Evolutionary conservation across 2,329 filamentous ascomycete genomes (phyloP), one percentile per base, ranked within the genome.

Genomic region (Talaromyces albobiverticillius): DNA sequence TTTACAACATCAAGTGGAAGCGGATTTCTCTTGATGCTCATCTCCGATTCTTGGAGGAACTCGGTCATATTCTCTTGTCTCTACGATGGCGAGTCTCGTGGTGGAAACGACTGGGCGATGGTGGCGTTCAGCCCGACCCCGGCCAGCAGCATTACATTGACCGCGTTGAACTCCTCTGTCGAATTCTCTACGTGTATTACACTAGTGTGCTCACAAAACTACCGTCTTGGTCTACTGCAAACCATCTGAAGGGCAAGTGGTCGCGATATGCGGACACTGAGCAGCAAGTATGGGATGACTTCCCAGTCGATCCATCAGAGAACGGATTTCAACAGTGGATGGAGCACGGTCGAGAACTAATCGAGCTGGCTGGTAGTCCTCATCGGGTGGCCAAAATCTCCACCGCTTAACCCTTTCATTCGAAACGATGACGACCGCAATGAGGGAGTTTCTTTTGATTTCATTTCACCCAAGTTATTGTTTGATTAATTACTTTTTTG

Each of bases 181-280:
- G 71, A 42, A 72, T 76, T 40, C 66, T 77, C 7, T 77, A 77
- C 54, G 74, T 76, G 41, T 77, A 76, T 61, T 77, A 75, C 57
- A 76, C 72, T 20, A 72, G 68, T 48, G 70, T 75, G 2, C 60
- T 71, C 32, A 70, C 72, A 14, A 75, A 75, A 55, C 59, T 76
- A 14, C 71, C 69, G 0, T 69, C 72, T 0, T 75, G 72, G 70
- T 69, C 64, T 3, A 62, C 60, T 2, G 56, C 66, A 4, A 66
- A 70, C 50, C 67, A 68, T 13, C 67, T 71, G 22, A 71, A 73
- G 56, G 73, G 71, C 5, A 63, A 70, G 9, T 72, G 66, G 66
- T 75, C 71, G 9, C 67, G 63, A 4, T 76, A 76, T 55, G 69
- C 73, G 6, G 73, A 76, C 59, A 67, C 72, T 6, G 65, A 69